A percentile compares a stretch with the other conserved stretches of the same genome.
These are phyloP conservation scores for Capronia epimyces DNA, from an alignment of 2,329 filamentous ascomycete species.

Conservation along the genomic window DNA sequence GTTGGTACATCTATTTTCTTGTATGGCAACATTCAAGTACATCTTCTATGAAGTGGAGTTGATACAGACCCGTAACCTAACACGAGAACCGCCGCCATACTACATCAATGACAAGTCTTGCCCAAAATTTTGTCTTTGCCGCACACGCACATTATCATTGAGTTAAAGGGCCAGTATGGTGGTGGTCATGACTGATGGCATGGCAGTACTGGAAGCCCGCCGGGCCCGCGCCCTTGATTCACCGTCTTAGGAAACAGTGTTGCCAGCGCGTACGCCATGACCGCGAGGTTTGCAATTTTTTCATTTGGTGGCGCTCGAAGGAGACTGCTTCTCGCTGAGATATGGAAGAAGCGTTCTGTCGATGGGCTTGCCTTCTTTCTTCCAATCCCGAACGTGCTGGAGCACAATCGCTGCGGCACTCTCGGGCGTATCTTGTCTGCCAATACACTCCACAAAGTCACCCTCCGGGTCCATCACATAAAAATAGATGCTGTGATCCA, in stretches of 20 bases:
- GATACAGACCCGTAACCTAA: slow-evolving; percentile 1
- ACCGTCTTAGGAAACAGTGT: too few species aligned
- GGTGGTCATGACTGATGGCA: too few species aligned
- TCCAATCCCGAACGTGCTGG: slow-evolving; percentile 78
- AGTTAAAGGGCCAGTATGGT: too few species aligned
- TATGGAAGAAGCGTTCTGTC: slow-evolving; percentile 38
- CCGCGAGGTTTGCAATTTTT: neutral
- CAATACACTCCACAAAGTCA: slow-evolving; percentile 95
- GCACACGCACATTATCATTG: too few species aligned
- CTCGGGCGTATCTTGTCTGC: slow-evolving; percentile 86
- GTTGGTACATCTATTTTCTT: slow-evolving; percentile 4
- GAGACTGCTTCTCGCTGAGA: slow-evolving; percentile 11
- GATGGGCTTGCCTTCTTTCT: slow-evolving; percentile 48
- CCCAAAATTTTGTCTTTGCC: neutral
- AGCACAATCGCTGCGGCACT: slow-evolving; percentile 77
- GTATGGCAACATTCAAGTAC: slow-evolving; percentile 3
- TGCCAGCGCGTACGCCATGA: too few species aligned
- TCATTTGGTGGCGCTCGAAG: neutral
- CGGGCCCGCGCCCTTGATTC: too few species aligned
- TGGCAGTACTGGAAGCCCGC: too few species aligned
- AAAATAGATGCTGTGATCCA: slow-evolving; percentile 99
- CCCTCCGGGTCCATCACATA: slow-evolving; percentile 98
- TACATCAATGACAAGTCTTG: neutral
- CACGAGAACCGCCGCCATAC: slow-evolving; percentile 15
- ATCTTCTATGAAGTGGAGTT: slow-evolving; percentile 18